Percentiles rank a stretch among this genome's conserved stretches.
phyloP scores from a whole-genome alignment of 305 asterid species.

The Coffea humblotiana region DNA sequence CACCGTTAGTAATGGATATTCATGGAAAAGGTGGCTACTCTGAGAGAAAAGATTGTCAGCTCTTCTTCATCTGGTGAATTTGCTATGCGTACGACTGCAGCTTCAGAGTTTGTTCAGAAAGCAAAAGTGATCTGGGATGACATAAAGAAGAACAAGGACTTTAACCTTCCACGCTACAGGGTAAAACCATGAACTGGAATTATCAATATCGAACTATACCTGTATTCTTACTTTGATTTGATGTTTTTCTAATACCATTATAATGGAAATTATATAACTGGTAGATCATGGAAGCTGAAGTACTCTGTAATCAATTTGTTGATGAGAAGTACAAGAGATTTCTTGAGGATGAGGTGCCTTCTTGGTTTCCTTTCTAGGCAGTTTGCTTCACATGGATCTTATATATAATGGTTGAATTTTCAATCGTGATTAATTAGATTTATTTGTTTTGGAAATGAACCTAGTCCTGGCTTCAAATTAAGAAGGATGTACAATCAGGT shows the following conservation, averaged over 20 bases:
- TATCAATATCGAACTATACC: no score
- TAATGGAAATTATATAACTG: no score
- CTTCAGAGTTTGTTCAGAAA: not conserved
- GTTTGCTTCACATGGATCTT: no score
- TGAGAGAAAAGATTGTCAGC: not conserved
- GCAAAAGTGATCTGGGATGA: not conserved
- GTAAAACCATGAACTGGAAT: not conserved
- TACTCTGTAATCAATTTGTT: not conserved
- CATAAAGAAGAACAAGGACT: not conserved
- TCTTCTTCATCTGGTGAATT: not conserved
- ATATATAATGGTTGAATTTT: no score
- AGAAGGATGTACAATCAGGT: not conserved
- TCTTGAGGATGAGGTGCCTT: no score
- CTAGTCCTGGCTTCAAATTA: not conserved
- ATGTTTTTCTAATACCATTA: no score
- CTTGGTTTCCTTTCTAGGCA: no score
- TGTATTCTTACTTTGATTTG: no score
- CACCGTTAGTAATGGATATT: no score
- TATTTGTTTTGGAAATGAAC: no score
- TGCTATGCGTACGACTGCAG: no score
- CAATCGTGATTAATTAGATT: no score
- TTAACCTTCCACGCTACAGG: not conserved
- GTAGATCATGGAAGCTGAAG: conserved; percentile 4
- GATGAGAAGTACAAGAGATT: not conserved
- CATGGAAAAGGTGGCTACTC: not conserved